Evolutionary conservation across 2,329 filamentous ascomycete species (phyloP).

Genomic region (Fusarium tanahbumbuense): DNA sequence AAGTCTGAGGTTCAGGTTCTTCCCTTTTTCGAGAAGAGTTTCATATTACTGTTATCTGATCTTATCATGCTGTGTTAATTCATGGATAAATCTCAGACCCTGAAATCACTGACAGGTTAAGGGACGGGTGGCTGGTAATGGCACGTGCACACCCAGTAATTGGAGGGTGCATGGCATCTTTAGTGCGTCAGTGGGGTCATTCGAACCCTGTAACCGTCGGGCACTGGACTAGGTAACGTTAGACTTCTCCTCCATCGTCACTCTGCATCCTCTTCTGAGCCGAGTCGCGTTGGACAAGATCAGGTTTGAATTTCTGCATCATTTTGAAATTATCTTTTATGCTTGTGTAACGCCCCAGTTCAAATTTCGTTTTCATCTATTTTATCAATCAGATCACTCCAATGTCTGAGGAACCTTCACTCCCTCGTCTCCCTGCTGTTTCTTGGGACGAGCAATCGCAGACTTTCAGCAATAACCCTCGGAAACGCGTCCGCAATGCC

Average conservation of each 20-base stretch:
- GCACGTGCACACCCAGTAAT: constrained; percentile 41
- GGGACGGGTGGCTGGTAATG: constrained; percentile 28
- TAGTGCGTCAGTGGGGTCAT: constrained; percentile 39
- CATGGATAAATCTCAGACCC: constrained; percentile 17
- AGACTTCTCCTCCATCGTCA: constrained; percentile 32
- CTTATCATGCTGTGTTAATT: constrained; percentile 25
- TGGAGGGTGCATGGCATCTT: constrained; percentile 28
- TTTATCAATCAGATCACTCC: constrained; percentile 3
- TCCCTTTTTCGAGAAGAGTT: too few species aligned
- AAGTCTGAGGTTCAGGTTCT: background rate
- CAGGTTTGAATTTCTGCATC: constrained; percentile 15
- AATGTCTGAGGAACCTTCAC: constrained; percentile 55
- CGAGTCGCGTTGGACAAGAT: constrained; percentile 27
- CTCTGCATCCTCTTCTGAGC: constrained; percentile 28
- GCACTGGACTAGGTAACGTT: background rate
- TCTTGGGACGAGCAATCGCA: constrained; percentile 55
- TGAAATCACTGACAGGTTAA: constrained; percentile 26
- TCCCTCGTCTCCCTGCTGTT: constrained; percentile 55
- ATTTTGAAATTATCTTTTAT: constrained; percentile 10
- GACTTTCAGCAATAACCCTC: constrained; percentile 54
- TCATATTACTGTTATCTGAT: constrained; percentile 32
- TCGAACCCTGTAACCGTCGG: constrained; percentile 32
- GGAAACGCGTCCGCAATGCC: constrained; percentile 54
- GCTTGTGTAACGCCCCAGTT: constrained; percentile 15
- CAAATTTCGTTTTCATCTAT: background rate